Base-by-base conservation (phyloP, 139 green algal genomes). In the Micractinium conductrix region DNA sequence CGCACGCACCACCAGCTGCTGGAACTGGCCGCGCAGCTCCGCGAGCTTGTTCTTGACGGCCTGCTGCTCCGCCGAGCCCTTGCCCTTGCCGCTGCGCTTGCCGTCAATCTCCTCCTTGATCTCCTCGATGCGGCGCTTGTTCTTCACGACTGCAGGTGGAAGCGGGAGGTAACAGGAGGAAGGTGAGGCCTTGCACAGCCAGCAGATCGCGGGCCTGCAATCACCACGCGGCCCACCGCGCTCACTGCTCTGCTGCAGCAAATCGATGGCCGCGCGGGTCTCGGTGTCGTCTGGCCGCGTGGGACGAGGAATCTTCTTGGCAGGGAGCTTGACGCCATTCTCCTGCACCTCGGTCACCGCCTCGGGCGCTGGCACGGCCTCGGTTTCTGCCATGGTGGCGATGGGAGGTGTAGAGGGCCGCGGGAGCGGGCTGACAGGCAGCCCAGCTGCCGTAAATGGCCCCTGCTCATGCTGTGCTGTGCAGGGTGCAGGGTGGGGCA, bases 41-140 rank as follows among this genome's bases (percentile, higher is more conserved):
- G 81, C 81, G 33, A 90, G 82, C 76, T 87, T 88, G 30, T 53
- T 85, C 82, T 86, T 90, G 33, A 88, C n/a, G n/a, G 74, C 50
- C 74, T 90, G 86, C 67, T 85, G 75, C 74, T 84, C 86, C 19
- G 45, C 17, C 38, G 86, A 88, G 68, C 74, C 86, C 65, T 71
- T 69, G 37, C 50, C 43, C 33, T 48, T 35, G 37, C 86, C 86
- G 17, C 44, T 50, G 22, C 67, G 62, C n/a, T 78, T 79, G 4
- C 40, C 78, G 33, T 88, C 82, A 40, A 90, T 83, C 17, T 78
- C 45, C 55, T 86, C 58, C 53, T 83, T 87, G 67, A 90, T 87
- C 55, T 86, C 75, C 75, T 87, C 82, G 28, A 75, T 74, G n/a
- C 86, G 83, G 38, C 74, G 42, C 75, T 90, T 90, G 53, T 90